phyloP scores from a whole-genome alignment of 306 rosid genomes.

The Fragaria ananassa region DNA sequence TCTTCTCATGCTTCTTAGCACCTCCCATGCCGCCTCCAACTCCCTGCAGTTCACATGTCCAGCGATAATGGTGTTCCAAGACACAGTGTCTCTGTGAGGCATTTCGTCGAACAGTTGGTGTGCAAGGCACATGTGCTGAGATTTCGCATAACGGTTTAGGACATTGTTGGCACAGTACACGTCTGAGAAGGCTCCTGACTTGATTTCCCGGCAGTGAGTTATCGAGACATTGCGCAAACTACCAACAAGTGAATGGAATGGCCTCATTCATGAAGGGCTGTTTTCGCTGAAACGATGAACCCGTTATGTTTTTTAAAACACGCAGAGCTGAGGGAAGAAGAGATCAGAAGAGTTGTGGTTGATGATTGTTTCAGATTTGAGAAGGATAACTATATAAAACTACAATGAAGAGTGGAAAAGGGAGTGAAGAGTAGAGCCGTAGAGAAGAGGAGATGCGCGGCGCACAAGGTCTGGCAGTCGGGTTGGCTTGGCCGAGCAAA shows the following conservation, averaged over 20 bases:
- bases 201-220: conserved; percentile 55
- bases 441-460: too few relatives aligned
- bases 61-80: conserved; percentile 76
- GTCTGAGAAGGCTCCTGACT: conserved; percentile 46
- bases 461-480: too few relatives aligned
- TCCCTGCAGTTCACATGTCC: conserved; percentile 42
- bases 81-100: conserved; percentile 57
- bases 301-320: too few relatives aligned
- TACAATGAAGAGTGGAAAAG: too few relatives aligned
- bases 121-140: conserved; percentile 34
- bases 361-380: too few relatives aligned
- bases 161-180: conserved; percentile 61
- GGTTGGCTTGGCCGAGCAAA: too few relatives aligned
- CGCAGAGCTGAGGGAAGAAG: too few relatives aligned
- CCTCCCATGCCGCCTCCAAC: conserved; percentile 36
- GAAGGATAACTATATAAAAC: too few relatives aligned
- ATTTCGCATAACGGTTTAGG: conserved; percentile 39
- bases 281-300: neutral
- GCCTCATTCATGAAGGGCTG: conserved; percentile 45
- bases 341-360: too few relatives aligned
- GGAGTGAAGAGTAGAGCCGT: too few relatives aligned
- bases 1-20: conserved; percentile 49
- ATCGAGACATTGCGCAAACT: conserved; percentile 34
- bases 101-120: conserved; percentile 57
- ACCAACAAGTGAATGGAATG: conserved; percentile 33